Conservation (phyloP, 371 early-diverging fungal species). For the Mortierella sp. region DNA sequence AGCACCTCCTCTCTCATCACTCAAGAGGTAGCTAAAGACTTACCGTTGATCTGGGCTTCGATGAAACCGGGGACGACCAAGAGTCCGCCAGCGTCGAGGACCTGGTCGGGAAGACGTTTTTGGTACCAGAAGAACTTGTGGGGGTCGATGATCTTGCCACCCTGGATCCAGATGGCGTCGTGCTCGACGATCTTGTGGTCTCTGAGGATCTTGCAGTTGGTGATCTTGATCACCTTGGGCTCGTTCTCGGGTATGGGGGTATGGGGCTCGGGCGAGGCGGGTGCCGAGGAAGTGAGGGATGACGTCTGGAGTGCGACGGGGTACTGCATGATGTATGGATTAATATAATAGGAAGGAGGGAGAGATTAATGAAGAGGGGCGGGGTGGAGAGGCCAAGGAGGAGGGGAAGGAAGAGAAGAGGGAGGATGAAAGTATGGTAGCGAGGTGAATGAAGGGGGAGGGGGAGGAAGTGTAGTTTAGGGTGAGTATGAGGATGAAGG, state of each 20-base stretch:
- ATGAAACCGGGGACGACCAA: conserved; percentile 87
- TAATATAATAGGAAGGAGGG: not conserved
- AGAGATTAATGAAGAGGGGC: not conserved
- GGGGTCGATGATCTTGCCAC: conserved; percentile 86
- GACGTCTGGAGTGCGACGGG: conserved; percentile 50
- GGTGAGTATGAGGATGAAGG: conserved; percentile 1
- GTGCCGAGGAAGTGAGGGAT: conserved; percentile 22
- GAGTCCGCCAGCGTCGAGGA: conserved; percentile 81
- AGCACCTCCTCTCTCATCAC: no score
- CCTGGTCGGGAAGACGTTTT: conserved; percentile 75
- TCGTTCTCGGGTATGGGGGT: conserved; percentile 50
- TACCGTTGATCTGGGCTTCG: conserved; percentile 88
- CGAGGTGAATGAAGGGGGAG: not conserved
- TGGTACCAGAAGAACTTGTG: conserved; percentile 79
- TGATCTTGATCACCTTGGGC: conserved; percentile 79
- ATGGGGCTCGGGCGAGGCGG: conserved; percentile 46
- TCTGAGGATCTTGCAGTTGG: conserved; percentile 82
- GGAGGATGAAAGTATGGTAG: not conserved
- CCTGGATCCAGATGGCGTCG: conserved; percentile 81
- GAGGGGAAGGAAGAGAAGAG: not conserved
- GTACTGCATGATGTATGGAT: conserved; percentile 44
- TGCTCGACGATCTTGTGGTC: conserved; percentile 80
- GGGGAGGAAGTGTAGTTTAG: not conserved
- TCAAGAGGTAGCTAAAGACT: not conserved
- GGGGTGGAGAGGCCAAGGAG: not conserved